phyloP scores from a whole-genome alignment of 2,329 filamentous ascomycete genomes.

The Paracoccidioides brasiliensis region DNA sequence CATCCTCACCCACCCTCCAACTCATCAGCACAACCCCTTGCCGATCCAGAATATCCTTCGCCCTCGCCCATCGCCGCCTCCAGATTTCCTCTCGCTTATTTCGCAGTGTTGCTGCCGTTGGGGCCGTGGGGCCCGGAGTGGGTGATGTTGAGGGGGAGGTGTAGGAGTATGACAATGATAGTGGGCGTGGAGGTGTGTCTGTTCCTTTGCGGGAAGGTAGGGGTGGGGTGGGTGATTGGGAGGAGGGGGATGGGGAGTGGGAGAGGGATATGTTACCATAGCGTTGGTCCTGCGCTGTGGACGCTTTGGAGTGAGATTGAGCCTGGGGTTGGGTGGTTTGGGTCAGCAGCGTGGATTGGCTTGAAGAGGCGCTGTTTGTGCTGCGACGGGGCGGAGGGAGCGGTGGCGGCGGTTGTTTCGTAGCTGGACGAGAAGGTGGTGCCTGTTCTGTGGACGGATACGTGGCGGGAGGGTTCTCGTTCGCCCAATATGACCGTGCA shows the following conservation, averaged over 20 bases:
- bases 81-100: constrained; percentile 39
- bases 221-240: background rate
- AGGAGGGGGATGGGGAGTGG: background rate
- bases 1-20: constrained; percentile 36
- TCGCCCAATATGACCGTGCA: constrained; percentile 5
- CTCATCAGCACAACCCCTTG: constrained; percentile 32
- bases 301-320: too few species aligned
- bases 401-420: constrained; percentile 11
- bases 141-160: background rate
- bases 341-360: background rate
- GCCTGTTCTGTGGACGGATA: constrained; percentile 6
- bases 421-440: constrained; percentile 18
- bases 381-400: constrained; percentile 18
- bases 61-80: constrained; percentile 35
- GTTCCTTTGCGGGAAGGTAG: background rate
- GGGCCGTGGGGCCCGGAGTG: background rate
- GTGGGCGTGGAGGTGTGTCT: background rate
- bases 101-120: constrained; percentile 10
- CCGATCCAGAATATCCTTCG: constrained; percentile 29
- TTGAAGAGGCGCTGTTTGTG: constrained; percentile 6
- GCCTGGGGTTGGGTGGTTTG: background rate
- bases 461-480: constrained; percentile 18
- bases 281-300: background rate
- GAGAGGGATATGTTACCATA: background rate
- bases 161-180: background rate